These are phyloP conservation scores for Plasmodium sp. DNA, from an alignment of 169 alveolate species.

Conservation along the genomic window DNA sequence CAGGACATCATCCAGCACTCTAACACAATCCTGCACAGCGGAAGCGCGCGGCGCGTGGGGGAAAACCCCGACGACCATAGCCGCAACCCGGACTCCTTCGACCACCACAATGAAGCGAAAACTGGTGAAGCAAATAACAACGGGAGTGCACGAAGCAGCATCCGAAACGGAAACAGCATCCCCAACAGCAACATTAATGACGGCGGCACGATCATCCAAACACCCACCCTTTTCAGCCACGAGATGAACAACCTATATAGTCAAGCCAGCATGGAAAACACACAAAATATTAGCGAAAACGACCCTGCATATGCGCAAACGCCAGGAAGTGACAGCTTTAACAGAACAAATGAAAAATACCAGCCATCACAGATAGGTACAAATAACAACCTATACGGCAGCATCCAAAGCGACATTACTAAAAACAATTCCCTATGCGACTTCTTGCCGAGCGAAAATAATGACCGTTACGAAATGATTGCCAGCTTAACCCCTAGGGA, in stretches of 20 bases:
- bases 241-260: neutral
- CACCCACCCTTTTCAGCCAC: neutral
- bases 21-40: neutral
- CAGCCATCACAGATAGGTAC: neutral
- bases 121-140: neutral
- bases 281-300: neutral
- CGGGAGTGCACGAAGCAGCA: neutral
- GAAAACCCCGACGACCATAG: neutral
- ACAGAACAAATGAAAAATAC: constrained; percentile 4
- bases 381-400: neutral
- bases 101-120: neutral
- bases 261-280: neutral
- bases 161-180: neutral
- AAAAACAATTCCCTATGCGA: neutral
- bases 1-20: too few relatives aligned
- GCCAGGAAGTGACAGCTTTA: neutral
- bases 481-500: neutral
- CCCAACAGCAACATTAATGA: neutral
- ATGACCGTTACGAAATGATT: neutral
- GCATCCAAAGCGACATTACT: neutral
- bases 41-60: neutral
- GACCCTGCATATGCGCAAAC: neutral
- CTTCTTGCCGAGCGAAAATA: neutral
- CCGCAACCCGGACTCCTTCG: neutral
- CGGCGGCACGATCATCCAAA: neutral